A percentile compares a stretch with the other conserved stretches of the same genome.
Conservation (phyloP, 2,329 filamentous ascomycete species). For the Lasiodiplodia sp. region DNA sequence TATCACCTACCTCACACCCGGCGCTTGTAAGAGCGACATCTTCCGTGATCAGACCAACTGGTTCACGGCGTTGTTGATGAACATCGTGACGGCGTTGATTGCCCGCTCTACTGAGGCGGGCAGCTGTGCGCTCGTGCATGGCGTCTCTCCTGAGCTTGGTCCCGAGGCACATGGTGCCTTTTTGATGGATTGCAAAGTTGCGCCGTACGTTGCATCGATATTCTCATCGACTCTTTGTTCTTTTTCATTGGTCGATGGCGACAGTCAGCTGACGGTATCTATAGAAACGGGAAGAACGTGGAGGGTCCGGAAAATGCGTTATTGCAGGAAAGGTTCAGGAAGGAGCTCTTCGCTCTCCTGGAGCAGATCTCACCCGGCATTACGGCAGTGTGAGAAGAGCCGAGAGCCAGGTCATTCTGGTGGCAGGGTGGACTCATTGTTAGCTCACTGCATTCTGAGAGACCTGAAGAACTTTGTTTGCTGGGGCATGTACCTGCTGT, state of each 20-base stretch:
- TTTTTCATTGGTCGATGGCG: background rate
- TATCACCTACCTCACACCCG: constrained; percentile 44
- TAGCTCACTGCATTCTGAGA: no score
- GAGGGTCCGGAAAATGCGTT: constrained; percentile 31
- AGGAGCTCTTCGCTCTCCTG: constrained; percentile 35
- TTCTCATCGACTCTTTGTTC: no score
- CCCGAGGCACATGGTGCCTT: constrained; percentile 37
- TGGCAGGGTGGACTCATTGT: no score
- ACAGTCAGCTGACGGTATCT: background rate
- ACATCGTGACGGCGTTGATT: constrained; percentile 23
- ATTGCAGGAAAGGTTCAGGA: constrained; percentile 31
- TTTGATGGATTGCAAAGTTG: constrained; percentile 36
- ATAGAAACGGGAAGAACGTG: constrained; percentile 32
- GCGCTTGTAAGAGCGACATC: constrained; percentile 41
- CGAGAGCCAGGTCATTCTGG: no score
- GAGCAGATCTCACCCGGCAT: constrained; percentile 36
- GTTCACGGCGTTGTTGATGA: constrained; percentile 24
- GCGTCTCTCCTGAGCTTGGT: constrained; percentile 31
- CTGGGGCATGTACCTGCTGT: no score
- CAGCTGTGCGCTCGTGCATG: constrained; percentile 35
- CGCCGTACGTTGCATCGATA: constrained; percentile 28
- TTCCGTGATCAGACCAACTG: constrained; percentile 37
- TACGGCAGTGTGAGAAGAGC: constrained; percentile 28
- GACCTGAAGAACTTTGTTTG: no score
- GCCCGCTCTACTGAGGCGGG: constrained; percentile 38